Base-by-base conservation (phyloP, 2,329 filamentous ascomycete species). In the Aspergillus felis region DNA sequence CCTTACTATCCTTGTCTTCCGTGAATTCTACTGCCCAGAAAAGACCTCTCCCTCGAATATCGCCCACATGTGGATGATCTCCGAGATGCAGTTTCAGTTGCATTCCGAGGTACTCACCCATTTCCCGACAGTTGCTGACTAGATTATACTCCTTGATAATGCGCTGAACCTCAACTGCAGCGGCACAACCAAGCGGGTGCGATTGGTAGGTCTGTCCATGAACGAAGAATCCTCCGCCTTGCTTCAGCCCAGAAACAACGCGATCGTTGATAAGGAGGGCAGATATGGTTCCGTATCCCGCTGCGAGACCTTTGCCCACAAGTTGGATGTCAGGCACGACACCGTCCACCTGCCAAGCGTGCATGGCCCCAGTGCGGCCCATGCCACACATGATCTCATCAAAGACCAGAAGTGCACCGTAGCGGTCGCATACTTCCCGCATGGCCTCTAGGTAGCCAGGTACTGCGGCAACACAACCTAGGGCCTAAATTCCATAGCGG, bases 381-480 rank as follows among this genome's bases (percentile, higher is more conserved):
- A 81, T 79, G 7, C 83, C 82, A 56, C 78, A 82, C 84, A 90
- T 89, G 12, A 65, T 60, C 53, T 92, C 89, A 66, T 92, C 90
- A 0, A 92, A 73, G 53, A 92, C 86, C 8, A 92, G 76, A 0
- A 92, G 79, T 0, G 86, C 83, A 0, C 86, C 88, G 65, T 92
- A 79, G 56, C 82, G 82, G 54, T 87, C 81, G 70, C 89, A 92
- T 0, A 92, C 77, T 3, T 76, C 76, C 59, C 81, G 80, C 68
- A 92, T 82, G 0, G 85, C 87, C 54, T 78, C 73, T 46, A 91
- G 83, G 62, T 92, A 92, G 0, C 88, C 88, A 0, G 77, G 74
- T 0, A 85, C 78, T 0, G 86, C 76, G 0, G 85, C 79, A 29
- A 29, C 28, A 29, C 28, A 29, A 8, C 28, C 28, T 29, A 29